Conservation (phyloP, 1,284 basidiomycete species). For the Irpex sp. region DNA sequence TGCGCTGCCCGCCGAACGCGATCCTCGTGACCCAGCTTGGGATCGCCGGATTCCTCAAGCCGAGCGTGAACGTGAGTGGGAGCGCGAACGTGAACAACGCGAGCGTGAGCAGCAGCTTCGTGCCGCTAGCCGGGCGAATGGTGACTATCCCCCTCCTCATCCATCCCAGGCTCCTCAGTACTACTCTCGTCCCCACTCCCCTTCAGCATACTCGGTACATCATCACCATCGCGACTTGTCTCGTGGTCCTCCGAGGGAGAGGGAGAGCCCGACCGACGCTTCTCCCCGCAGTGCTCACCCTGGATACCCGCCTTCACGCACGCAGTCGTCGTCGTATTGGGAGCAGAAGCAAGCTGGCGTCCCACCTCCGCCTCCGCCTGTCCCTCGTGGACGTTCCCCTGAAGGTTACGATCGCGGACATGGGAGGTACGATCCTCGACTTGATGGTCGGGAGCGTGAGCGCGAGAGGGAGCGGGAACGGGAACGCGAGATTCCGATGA, state of each 20-base stretch:
- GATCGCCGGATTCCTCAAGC: conserved; percentile 37
- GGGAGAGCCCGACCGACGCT: conserved; percentile 38
- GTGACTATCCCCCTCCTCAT: neutral
- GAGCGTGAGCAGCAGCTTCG: conserved; percentile 20
- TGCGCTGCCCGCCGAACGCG: conserved; percentile 31
- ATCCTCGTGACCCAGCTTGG: conserved; percentile 42
- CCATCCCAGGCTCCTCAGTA: neutral
- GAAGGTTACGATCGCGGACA: conserved; percentile 21
- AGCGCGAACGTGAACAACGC: conserved; percentile 32
- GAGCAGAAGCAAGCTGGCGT: conserved; percentile 17
- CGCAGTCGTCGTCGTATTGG: conserved; percentile 15
- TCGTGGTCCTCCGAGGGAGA: conserved; percentile 21
- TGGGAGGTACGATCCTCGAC: conserved; percentile 33
- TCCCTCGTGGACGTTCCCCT: conserved; percentile 18
- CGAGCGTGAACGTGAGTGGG: conserved; percentile 34
- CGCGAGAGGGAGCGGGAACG: conserved; percentile 2
- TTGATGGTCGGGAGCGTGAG: conserved; percentile 23
- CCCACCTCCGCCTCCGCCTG: conserved; percentile 7
- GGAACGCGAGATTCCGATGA: neutral
- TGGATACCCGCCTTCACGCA: conserved; percentile 12
- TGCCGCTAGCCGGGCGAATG: neutral
- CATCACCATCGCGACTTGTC: conserved; percentile 16
- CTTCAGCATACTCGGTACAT: conserved; percentile 19
- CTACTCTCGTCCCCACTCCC: conserved; percentile 21
- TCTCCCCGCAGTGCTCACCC: conserved; percentile 50